Evolutionary conservation across 164 flowering plant species (phyloP).

Genomic region (Echeveria elegans): DNA sequence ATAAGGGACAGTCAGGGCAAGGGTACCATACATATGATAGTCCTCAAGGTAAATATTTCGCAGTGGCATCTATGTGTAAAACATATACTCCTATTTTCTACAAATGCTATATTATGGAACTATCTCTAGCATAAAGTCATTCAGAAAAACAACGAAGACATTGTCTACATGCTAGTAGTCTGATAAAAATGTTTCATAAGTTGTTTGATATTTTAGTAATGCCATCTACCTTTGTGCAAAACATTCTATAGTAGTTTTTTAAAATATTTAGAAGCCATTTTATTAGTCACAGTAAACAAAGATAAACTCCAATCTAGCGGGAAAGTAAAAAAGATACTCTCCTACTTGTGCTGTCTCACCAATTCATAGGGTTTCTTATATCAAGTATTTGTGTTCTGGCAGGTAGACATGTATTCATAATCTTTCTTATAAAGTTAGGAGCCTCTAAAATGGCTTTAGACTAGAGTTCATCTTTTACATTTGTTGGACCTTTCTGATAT

Average conservation of each 20-base stretch:
- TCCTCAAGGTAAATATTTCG: constrained; percentile 46
- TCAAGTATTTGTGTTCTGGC: too few species aligned
- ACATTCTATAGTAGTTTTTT: neutral
- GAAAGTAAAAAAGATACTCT: too few species aligned
- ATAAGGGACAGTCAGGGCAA: constrained; percentile 17
- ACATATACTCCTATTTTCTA: neutral
- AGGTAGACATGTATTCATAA: neutral
- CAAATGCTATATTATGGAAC: neutral
- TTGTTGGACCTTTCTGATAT: too few species aligned
- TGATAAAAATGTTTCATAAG: neutral
- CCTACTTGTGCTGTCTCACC: too few species aligned
- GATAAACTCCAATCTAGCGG: too few species aligned
- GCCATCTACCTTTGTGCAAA: neutral
- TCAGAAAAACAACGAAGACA: neutral
- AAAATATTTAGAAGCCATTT: neutral
- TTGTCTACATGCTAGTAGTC: neutral
- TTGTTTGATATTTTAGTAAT: neutral
- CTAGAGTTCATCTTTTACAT: too few species aligned
- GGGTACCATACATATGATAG: constrained; percentile 58
- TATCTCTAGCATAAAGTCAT: neutral
- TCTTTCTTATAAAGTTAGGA: neutral
- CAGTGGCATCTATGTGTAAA: neutral
- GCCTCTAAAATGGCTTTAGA: too few species aligned
- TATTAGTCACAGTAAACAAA: too few species aligned
- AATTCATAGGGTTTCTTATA: too few species aligned